Percentiles rank a stretch among this genome's conserved stretches.
Evolutionary conservation across 176 grass and related monocot species (phyloP).

Genomic region (Alloteropsis semialata): DNA sequence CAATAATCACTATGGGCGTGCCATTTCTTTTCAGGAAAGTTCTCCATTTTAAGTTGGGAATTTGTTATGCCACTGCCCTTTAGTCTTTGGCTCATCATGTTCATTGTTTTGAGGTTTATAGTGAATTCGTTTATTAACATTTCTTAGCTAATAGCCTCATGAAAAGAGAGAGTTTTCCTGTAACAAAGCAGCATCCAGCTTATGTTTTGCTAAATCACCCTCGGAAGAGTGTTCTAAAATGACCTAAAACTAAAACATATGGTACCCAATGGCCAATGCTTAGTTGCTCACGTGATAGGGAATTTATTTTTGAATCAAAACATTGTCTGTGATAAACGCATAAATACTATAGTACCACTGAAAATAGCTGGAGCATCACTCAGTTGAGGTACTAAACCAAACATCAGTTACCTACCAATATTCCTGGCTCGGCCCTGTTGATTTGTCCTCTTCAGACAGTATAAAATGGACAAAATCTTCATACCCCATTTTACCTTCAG

Average conservation of each 20-base stretch:
- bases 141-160: background rate
- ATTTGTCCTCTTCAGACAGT: constrained; percentile 89
- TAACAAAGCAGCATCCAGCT: background rate
- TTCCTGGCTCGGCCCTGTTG: constrained; percentile 71
- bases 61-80: background rate
- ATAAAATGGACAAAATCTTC: constrained; percentile 98
- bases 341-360: constrained; percentile 1
- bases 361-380: constrained; percentile 11
- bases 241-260: background rate
- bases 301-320: background rate
- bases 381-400: background rate
- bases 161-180: background rate
- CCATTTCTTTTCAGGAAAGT: background rate
- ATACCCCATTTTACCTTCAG: constrained; percentile 86
- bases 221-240: too few relatives aligned
- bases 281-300: background rate
- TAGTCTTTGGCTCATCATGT: background rate
- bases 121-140: background rate
- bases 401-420: constrained; percentile 55
- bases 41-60: background rate
- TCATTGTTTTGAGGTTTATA: constrained; percentile 3
- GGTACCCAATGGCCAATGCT: too few relatives aligned
- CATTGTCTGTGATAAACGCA: background rate
- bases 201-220: background rate
- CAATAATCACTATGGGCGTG: background rate